phyloP scores from a whole-genome alignment of 2,329 filamentous ascomycete genomes.

The Fusarium duplospermum region DNA sequence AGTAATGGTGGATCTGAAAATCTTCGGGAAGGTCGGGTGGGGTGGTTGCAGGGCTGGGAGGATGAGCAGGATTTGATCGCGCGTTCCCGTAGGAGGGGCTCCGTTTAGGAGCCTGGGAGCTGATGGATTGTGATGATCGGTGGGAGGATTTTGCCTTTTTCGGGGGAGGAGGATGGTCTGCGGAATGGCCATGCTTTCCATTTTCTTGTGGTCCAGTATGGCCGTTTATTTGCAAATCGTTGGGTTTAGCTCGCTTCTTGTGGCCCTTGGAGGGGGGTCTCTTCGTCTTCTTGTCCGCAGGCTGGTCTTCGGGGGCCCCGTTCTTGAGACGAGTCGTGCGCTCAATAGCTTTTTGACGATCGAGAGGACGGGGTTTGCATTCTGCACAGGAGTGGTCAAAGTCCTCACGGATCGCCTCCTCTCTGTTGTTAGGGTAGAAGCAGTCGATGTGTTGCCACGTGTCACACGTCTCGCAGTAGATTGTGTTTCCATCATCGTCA shows the following conservation, averaged over 20 bases:
- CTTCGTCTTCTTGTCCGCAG: slow-evolving; percentile 77
- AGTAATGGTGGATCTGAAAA: slow-evolving; percentile 75
- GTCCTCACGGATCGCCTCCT: slow-evolving; percentile 76
- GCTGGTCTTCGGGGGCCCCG: slow-evolving; percentile 57
- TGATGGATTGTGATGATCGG: slow-evolving; percentile 80
- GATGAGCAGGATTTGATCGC: slow-evolving; percentile 67
- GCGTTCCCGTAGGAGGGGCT: slow-evolving; percentile 74
- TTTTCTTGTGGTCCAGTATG: slow-evolving; percentile 69
- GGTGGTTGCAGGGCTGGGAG: slow-evolving; percentile 81
- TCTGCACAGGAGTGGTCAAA: slow-evolving; percentile 89
- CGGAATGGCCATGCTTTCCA: slow-evolving; percentile 59
- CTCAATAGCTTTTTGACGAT: slow-evolving; percentile 79
- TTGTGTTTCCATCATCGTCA: slow-evolving; percentile 97
- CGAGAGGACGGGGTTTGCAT: slow-evolving; percentile 82
- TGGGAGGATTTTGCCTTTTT: slow-evolving; percentile 89
- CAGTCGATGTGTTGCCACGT: slow-evolving; percentile 99
- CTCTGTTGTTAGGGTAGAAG: slow-evolving; percentile 83
- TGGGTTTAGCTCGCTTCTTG: slow-evolving; percentile 88
- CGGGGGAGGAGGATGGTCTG: slow-evolving; percentile 65
- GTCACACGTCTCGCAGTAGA: slow-evolving; percentile 94
- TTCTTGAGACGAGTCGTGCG: slow-evolving; percentile 71
- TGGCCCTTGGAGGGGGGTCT: slow-evolving; percentile 82
- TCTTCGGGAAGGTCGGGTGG: slow-evolving; percentile 74
- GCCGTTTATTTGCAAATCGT: slow-evolving; percentile 74
- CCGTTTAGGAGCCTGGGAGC: slow-evolving; percentile 73